Evolutionary conservation across 768 basidiomycete species (phyloP), one percentile per base, ranked within the genome.

Genomic region (Rhizopogon vinicolor): DNA sequence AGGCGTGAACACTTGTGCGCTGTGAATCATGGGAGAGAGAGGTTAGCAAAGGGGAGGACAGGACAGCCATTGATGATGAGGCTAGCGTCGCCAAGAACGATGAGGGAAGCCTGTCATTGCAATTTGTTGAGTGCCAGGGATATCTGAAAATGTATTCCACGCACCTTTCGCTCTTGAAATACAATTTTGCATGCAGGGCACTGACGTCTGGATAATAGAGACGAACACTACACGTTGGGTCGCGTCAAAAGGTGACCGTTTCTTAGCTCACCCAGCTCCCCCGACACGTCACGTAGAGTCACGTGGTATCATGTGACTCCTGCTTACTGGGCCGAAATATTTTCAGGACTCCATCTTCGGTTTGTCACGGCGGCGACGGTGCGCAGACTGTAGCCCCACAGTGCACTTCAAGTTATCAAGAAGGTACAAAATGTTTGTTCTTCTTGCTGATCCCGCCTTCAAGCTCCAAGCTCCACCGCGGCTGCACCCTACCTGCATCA

Each of bases 1-100:
- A 1, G 87, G 89, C 1, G 82, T 81, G 68, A 89, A 88, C 5
- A 91, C 86, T 61, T 88, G 81, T 0, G 86, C 86, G 53, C 82
- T 83, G 25, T 83, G 76, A 35, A 91, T 88, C 85, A 91, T 87
- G 78, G 78, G 8, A 58, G 53, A 10, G 62, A 56, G n/a, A 60
- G 44, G 2, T 64, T 49, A 7, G 63, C 42, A 19, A 74, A 71
- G 0, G 87, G 86, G 54, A 76, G 80, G 3, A 89, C 82, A 53
- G 74, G 68, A 58, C 82, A 86, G 9, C 84, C 83, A 62, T 90
- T 87, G 13, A 89, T 75, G 5, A 77, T 41, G 13, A 84, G 71
- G 2, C 89, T 88, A 49, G 71, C 71, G 1, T 72, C 63, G 6
- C 89, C 88, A 3, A 84, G 65, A 2, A 90, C 83, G 18, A 79